Evolutionary conservation across 1,139 yeast species (phyloP), one percentile per base, ranked within the genome.

Genomic region (Nakaseomyces sp.): DNA sequence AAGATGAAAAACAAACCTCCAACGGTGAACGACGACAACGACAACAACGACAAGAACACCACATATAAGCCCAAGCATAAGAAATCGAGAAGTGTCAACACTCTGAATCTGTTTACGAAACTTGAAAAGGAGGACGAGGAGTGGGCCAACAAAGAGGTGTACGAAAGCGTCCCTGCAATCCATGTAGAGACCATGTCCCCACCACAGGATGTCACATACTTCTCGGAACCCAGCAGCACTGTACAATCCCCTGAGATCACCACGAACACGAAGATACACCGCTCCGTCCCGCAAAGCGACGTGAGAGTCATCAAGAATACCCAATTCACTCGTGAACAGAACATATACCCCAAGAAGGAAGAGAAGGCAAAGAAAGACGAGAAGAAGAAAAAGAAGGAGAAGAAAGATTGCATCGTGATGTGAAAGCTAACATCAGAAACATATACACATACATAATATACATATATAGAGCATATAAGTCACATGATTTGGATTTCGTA

Each of bases 321-420:
- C 17, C 13, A 18, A 10, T 33, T 32, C 7, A 16, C 8, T 7
- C 8, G 33, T n/a, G 29, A 20, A 16, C 42, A 16, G 30, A n/a
- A 30, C 19, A 15, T 4, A 17, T 42, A 35, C 9, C 38, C 41
- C 42, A 33, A 40, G 22, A 42, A 46, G 29, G 43, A 48, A 10
- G 43, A 41, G 47, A 55, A 53, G 19, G 55, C 58, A 42, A 66
- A 62, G 31, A 68, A 30, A 17, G 43, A 35, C 9, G 39, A 43
- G 43, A 33, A 40, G 22, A 42, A 46, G 29, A 43, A 48, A 10
- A 43, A 41, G 47, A 55, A 53, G 19, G 55, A 58, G 42, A 66
- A 62, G 31, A 68, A 67, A 45, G 70, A 67, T 37, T 72, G 77
- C 50, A 53, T 67, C 28, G 58, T 72, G 35, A 68, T 69, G 72